Evolutionary conservation across 2,329 filamentous ascomycete species (phyloP), one percentile per base, ranked within the genome.

Genomic region (Alternaria angustiovoidea): DNA sequence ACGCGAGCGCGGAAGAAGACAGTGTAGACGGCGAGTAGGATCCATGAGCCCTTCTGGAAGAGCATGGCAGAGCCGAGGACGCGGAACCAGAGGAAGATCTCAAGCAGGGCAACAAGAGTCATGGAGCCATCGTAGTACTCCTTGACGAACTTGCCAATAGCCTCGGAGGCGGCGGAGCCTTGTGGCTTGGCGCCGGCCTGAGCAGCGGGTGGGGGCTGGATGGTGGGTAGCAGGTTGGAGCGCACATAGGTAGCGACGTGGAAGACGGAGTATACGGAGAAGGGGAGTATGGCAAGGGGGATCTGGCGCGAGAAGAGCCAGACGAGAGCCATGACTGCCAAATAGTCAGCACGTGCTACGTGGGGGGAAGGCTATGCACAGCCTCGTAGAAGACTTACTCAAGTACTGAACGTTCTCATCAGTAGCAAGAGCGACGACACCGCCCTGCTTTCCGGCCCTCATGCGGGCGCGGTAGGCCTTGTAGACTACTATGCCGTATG

Each of bases 381-480:
- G 22, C 38, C 38, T 22, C 42, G 46, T 12, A 20, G 20, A 47
- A 11, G 36, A 82, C 93, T 78, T 86, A 98, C 95, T 85, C 63
- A 99, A 86, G 79, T 99, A 99, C 81, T 98, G 95, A 53, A 99
- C 92, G 80, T 99, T 99, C 86, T 99, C 95, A 78, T 99, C 95
- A 12, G 88, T 85, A 57, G 90, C 84, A 67, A 97, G 83, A 63
- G 89, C 86, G 60, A 94, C 55, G 49, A 86, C 79, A 59, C 91
- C 87, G 81, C 82, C 77, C 76, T 85, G 87, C 72, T 88, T 88
- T 66, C 90, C 89, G 51, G 89, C 85, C 86, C 92, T 91, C 71
- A 91, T 86, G 69, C 93, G 91, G 71, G 94, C 92, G 68, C 94
- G 89, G 84, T 94, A 92, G 59, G 93, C 94, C 88, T 99, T 99